Conservation (phyloP, 257 asterid species). For the Coffea canephora region DNA sequence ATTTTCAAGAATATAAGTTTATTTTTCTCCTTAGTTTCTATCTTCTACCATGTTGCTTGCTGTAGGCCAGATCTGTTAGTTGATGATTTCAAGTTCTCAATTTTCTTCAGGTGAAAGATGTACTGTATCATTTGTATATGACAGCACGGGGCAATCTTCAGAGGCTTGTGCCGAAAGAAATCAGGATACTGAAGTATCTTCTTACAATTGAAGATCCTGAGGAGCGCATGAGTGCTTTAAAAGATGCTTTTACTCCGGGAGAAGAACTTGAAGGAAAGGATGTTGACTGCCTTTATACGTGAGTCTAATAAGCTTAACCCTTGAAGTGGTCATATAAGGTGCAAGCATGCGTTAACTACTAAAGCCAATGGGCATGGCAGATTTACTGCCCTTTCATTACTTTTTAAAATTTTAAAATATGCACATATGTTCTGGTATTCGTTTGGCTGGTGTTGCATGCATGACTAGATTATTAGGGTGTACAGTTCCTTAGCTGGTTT, state of each 20-base stretch:
- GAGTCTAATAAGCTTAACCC: constrained; percentile 26
- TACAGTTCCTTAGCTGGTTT: background rate
- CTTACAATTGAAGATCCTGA: constrained; percentile 84
- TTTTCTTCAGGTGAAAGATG: constrained; percentile 67
- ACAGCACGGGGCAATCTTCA: constrained; percentile 76
- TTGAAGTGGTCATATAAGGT: background rate
- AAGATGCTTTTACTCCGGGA: constrained; percentile 93
- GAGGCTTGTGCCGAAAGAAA: constrained; percentile 88
- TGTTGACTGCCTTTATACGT: constrained; percentile 80
- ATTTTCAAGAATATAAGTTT: background rate
- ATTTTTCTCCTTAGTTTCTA: background rate
- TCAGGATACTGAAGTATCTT: constrained; percentile 81
- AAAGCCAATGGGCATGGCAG: background rate
- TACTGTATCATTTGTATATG: constrained; percentile 68
- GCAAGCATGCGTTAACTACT: background rate
- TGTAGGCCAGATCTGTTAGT: background rate
- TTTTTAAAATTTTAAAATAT: background rate
- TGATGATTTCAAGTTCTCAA: background rate
- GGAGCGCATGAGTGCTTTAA: constrained; percentile 63
- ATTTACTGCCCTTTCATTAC: background rate
- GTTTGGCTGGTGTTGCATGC: background rate
- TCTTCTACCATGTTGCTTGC: background rate
- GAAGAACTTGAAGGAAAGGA: constrained; percentile 76
- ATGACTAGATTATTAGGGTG: background rate
- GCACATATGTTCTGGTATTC: background rate